These are phyloP conservation scores for Geranium rotundifolium DNA, from an alignment of 345 rosid genomes.

Conservation along the genomic window DNA sequence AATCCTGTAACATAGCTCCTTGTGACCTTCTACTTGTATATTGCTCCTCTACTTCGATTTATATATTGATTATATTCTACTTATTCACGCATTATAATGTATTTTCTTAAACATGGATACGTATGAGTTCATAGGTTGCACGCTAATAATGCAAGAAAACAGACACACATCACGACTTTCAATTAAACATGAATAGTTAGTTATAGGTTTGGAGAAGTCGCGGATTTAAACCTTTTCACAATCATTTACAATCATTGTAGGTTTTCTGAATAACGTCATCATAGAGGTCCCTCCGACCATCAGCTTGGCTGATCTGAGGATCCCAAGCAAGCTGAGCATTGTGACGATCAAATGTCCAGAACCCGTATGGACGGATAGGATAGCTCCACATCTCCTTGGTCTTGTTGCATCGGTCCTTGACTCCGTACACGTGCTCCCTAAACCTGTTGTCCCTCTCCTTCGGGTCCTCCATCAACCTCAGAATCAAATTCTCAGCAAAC, in stretches of 20 bases:
- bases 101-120: too few species aligned
- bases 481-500: constrained; percentile 75
- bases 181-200: too few species aligned
- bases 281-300: constrained; percentile 90
- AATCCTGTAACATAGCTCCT: too few species aligned
- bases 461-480: constrained; percentile 94
- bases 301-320: constrained; percentile 91
- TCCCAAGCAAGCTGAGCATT: constrained; percentile 91
- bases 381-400: constrained; percentile 97
- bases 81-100: too few species aligned
- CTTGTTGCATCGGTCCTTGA: constrained; percentile 68
- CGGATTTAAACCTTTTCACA: not conserved
- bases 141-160: too few species aligned
- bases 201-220: too few species aligned
- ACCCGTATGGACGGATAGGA: constrained; percentile 93
- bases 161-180: too few species aligned
- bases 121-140: too few species aligned
- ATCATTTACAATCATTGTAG: constrained; percentile 19
- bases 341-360: constrained; percentile 94
- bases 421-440: constrained; percentile 58
- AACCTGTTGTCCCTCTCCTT: constrained; percentile 75
- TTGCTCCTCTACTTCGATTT: too few species aligned
- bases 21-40: too few species aligned
- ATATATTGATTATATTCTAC: too few species aligned
- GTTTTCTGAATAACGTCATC: constrained; percentile 65